These are phyloP conservation scores for Dictyostelium intermedium DNA, from an alignment of 78 protist genomes.

Conservation along the genomic window DNA sequence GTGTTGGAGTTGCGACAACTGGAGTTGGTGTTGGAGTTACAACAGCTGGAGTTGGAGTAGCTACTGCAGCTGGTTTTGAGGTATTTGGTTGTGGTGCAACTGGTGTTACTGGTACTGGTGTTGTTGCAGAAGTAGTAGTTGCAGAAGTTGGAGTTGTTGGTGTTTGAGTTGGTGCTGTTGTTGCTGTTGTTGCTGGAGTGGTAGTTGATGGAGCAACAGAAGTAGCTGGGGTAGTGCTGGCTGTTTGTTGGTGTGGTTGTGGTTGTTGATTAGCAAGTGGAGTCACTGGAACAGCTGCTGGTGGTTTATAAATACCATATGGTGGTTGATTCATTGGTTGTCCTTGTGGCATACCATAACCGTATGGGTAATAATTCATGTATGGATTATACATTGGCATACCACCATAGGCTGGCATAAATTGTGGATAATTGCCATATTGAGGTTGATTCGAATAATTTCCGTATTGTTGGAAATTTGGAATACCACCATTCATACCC, in stretches of 20 bases:
- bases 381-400: slow-evolving; percentile 68
- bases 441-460: slow-evolving; percentile 1
- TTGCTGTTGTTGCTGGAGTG: background rate
- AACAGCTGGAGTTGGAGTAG: background rate
- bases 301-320: slow-evolving; percentile 20
- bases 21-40: background rate
- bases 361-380: slow-evolving; percentile 5
- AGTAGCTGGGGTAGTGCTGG: background rate
- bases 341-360: slow-evolving; percentile 27
- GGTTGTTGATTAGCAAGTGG: slow-evolving; percentile 5
- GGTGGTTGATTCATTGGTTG: slow-evolving; percentile 10
- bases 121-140: background rate
- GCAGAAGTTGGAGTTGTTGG: background rate
- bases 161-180: background rate
- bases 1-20: background rate
- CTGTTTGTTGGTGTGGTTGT: slow-evolving; percentile 1
- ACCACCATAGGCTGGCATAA: background rate
- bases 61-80: background rate
- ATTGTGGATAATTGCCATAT: background rate
- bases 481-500: background rate
- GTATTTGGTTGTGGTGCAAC: background rate
- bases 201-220: background rate
- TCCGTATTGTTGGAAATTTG: slow-evolving; percentile 17
- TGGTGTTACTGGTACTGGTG: background rate
- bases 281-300: slow-evolving; percentile 21